Percentiles rank a stretch among this genome's conserved stretches.
Evolutionary conservation across 139 green algal species (phyloP).

Genomic region (Closterium sp.): DNA sequence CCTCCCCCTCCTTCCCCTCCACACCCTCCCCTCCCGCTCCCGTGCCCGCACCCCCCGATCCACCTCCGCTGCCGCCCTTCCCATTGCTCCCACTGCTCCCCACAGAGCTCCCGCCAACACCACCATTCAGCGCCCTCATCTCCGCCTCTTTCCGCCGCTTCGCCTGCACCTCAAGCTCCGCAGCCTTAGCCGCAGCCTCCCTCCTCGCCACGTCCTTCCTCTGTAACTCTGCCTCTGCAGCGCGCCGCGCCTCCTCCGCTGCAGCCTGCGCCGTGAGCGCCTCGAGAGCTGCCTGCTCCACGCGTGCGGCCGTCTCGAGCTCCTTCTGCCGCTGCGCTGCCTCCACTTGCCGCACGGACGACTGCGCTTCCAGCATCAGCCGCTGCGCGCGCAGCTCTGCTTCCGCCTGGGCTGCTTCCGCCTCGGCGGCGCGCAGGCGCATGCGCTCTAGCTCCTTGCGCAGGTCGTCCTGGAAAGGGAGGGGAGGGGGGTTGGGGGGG

Average conservation of each 20-base stretch:
- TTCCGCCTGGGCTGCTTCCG: not conserved
- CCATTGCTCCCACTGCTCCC: not conserved
- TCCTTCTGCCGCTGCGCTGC: not conserved
- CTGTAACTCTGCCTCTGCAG: not conserved
- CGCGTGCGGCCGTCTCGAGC: not conserved
- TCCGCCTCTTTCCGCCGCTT: conserved; percentile 17
- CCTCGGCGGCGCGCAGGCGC: conserved; percentile 1
- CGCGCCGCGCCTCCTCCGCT: conserved; percentile 11
- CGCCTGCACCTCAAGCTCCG: conserved; percentile 7
- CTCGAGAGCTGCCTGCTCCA: conserved; percentile 2
- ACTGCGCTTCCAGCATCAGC: not conserved
- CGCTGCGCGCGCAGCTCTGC: conserved; percentile 4
- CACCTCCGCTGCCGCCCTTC: not conserved
- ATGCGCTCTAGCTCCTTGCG: conserved; percentile 14
- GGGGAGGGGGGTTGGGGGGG: too few species aligned
- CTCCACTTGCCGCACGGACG: conserved; percentile 17
- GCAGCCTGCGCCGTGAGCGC: not conserved
- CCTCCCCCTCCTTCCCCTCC: not conserved
- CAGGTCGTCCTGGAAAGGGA: conserved; percentile 4
- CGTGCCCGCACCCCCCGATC: not conserved
- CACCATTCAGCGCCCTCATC: not conserved
- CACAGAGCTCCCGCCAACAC: not conserved
- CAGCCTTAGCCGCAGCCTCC: not conserved
- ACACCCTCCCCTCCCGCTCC: not conserved
- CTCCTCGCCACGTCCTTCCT: not conserved